Evolutionary conservation across 139 green algal species (phyloP), one percentile per base, ranked within the genome.

Genomic region (Ettlia oleoabundans): DNA sequence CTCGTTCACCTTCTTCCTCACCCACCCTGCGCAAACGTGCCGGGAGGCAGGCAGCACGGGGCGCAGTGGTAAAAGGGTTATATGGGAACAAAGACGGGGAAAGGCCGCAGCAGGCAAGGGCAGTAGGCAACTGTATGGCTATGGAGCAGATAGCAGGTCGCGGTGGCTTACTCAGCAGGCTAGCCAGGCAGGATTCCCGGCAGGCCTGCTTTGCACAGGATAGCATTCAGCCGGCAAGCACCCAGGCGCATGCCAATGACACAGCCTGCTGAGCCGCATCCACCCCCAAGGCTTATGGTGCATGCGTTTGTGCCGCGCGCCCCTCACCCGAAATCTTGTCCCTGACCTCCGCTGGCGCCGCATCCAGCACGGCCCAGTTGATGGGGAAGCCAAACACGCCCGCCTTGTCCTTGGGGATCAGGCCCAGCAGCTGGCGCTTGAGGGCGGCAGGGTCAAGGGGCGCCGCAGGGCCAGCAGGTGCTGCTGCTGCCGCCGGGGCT

Each of bases 281-380:
- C n/a, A n/a, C n/a, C n/a, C n/a, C n/a, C n/a, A n/a, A n/a, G n/a
- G n/a, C n/a, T n/a, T n/a, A n/a, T n/a, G n/a, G n/a, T n/a, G n/a
- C n/a, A n/a, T n/a, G n/a, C n/a, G n/a, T n/a, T n/a, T n/a, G n/a
- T n/a, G n/a, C n/a, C n/a, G n/a, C 41, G 40, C 40, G 42, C 37
- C 64, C 32, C 61, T 28, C 55, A 74, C 78, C 77, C 13, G 55
- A 68, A 37, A 91, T 68, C 71, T 91, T 93, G 19, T 82, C 47
- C 0, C 70, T 63, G 62, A 96, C 83, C 3, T 75, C 64, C 0
- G 66, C 21, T 2, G 77, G 77, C 15, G 83, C 81, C 18, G 80
- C 67, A 65, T 96, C 89, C 76, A 94, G 95, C 13, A 88, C 42
- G 8, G 81, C 77, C 95, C 95, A 98, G 52, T 95, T 91, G 55